Conservation (phyloP, 768 basidiomycete species). For the Coprinopsis sp. region DNA sequence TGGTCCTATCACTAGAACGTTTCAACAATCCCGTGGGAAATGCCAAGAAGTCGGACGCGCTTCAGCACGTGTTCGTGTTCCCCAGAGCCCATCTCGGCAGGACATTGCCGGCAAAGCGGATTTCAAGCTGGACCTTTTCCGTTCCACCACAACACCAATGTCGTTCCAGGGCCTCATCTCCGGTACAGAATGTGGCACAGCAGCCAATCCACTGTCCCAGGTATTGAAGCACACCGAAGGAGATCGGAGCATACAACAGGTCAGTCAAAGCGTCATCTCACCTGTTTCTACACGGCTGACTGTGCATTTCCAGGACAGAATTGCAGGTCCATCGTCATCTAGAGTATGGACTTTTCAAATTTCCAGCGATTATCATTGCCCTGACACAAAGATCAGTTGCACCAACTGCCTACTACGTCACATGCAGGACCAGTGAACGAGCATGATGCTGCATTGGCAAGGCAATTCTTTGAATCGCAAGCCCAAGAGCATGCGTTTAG, state of each 20-base stretch:
- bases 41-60: conserved; percentile 16
- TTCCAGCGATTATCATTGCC: not conserved
- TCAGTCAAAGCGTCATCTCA: conserved; percentile 27
- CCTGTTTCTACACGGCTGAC: conserved; percentile 3
- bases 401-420: conserved; percentile 65
- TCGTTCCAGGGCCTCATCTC: conserved; percentile 78
- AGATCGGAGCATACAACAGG: conserved; percentile 86
- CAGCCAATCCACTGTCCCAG: conserved; percentile 82
- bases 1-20: too few relatives aligned
- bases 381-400: conserved; percentile 45
- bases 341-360: conserved; percentile 39
- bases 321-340: conserved; percentile 68
- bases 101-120: too few relatives aligned
- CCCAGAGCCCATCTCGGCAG: not conserved
- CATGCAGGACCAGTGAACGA: conserved; percentile 43
- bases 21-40: conserved; percentile 40
- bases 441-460: conserved; percentile 69
- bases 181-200: conserved; percentile 83
- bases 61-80: conserved; percentile 36
- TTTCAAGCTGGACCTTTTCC: conserved; percentile 5
- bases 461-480: conserved; percentile 68
- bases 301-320: conserved; percentile 53
- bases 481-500: conserved; percentile 28
- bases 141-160: conserved; percentile 35
- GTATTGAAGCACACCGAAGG: conserved; percentile 87